These are phyloP conservation scores for Cutaneotrichosporon dermatis DNA, from an alignment of 1,284 basidiomycete species.

Conservation along the genomic window DNA sequence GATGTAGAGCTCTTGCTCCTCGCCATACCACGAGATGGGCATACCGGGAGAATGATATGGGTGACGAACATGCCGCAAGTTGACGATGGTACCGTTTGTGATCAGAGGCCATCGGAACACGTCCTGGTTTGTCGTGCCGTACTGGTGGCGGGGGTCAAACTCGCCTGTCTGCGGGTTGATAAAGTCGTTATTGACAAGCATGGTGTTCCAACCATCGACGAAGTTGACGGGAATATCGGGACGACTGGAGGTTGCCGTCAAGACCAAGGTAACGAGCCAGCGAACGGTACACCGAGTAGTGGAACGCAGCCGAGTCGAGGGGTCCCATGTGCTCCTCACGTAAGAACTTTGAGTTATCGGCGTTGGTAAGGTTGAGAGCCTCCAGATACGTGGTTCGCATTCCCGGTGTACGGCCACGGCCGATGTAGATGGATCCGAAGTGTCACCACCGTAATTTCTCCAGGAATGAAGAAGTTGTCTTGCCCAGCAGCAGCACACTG, in stretches of 20 bases:
- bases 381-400: conserved; percentile 57
- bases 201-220: conserved; percentile 78
- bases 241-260: conserved; percentile 88
- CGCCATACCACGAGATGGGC: conserved; percentile 77
- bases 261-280: conserved; percentile 79
- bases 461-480: conserved; percentile 83
- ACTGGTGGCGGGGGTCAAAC: conserved; percentile 81
- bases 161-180: conserved; percentile 63
- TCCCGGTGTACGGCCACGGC: conserved; percentile 76
- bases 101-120: conserved; percentile 85
- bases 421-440: conserved; percentile 81
- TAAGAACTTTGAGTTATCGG: conserved; percentile 69
- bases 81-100: conserved; percentile 74
- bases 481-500: conserved; percentile 68
- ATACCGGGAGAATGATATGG: conserved; percentile 78
- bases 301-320: conserved; percentile 77
- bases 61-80: conserved; percentile 72
- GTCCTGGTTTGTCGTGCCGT: conserved; percentile 85
- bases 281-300: conserved; percentile 84
- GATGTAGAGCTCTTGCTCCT: conserved; percentile 78
- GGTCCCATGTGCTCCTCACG: conserved; percentile 60
- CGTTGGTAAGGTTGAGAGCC: conserved; percentile 57
- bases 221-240: conserved; percentile 74
- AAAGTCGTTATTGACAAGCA: conserved; percentile 81
- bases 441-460: conserved; percentile 90